Evolutionary conservation across 441 rosid genomes (phyloP).

Genomic region (Metrosideros polymorpha): DNA sequence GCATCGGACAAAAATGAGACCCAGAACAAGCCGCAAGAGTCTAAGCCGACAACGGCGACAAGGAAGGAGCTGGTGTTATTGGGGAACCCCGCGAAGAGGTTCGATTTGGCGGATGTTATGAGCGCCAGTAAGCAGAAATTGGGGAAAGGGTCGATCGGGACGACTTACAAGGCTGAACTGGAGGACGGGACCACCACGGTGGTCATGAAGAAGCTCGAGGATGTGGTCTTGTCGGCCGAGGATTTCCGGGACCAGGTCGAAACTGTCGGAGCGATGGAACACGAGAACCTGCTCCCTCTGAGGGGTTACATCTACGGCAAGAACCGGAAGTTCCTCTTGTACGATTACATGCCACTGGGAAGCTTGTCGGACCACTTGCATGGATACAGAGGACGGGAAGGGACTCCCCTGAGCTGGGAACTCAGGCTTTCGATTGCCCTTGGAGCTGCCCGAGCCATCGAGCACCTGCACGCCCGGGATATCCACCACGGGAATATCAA

Average conservation of each 20-base stretch:
- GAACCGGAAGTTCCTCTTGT: too few relatives aligned
- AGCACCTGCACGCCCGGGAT: too few relatives aligned
- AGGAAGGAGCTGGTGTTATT: neutral
- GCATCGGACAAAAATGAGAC: neutral
- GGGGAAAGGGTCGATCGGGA: neutral
- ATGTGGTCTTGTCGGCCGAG: neutral
- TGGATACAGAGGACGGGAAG: too few relatives aligned
- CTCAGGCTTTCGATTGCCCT: neutral
- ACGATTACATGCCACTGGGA: too few relatives aligned
- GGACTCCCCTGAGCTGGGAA: too few relatives aligned
- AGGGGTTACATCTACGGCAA: too few relatives aligned
- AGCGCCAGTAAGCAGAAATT: fast-evolving
- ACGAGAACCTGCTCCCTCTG: neutral
- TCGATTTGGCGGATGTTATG: fast-evolving
- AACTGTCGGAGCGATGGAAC: neutral
- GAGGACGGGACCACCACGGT: neutral
- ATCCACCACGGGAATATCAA: too few relatives aligned
- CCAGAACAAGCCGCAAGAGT: neutral
- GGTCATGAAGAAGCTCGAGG: neutral
- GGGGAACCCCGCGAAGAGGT: neutral
- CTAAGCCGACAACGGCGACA: neutral
- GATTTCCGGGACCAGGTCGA: neutral
- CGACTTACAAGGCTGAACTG: neutral
- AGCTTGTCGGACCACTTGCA: too few relatives aligned
- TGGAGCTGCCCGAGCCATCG: too few relatives aligned